Base-by-base conservation (phyloP, 2,329 filamentous ascomycete genomes). In the Didymella glomerata region DNA sequence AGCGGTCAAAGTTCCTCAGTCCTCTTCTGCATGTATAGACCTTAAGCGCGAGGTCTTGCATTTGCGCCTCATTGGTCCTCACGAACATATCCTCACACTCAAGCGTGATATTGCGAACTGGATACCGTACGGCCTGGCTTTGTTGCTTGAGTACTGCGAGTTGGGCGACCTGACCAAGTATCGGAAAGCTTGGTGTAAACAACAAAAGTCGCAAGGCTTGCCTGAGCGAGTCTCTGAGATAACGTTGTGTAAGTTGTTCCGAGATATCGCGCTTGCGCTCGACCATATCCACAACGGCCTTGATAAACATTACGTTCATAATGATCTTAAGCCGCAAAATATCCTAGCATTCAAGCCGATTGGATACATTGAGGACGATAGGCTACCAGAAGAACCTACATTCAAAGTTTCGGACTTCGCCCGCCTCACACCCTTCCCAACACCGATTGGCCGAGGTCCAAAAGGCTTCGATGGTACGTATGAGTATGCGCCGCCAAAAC, bases 241-340 rank as follows among this genome's bases (percentile, higher is more conserved):
- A 1, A 70, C 70, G 0, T 45, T 75, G 10, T 73, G 69, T 66
- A 75, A 74, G 49, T 34, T 71, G 10, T 54, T 73, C 13, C 48
- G 46, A 4, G 71, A 74, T 24, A 60, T 72, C 52, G 48, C 46
- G n/a, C 57, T 69, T 8, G 72, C 49, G 2, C 49, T 74, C 0
- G 41, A 70, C 24, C 62, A 59, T 40, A 18, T 76, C 2, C 71
- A 74, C 27, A 65, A 68, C 27, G 11, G 49, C 10, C 40, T 62
- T 25, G 36, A 46, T 14, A 28, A 24, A 1, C 41, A 57, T 7
- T 64, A 97, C 55, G 80, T 97, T 36, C 95, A 98, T 73, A 93
- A 93, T 30, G 95, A 98, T 72, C 82, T 98, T 68, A 98, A 98
- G 79, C 88, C 90, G 0, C 93, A n/a, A 40, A 54, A 54, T 11